Conservation (phyloP, 225 moss, liverwort and hornwort species). For the Polytrichum commune region DNA sequence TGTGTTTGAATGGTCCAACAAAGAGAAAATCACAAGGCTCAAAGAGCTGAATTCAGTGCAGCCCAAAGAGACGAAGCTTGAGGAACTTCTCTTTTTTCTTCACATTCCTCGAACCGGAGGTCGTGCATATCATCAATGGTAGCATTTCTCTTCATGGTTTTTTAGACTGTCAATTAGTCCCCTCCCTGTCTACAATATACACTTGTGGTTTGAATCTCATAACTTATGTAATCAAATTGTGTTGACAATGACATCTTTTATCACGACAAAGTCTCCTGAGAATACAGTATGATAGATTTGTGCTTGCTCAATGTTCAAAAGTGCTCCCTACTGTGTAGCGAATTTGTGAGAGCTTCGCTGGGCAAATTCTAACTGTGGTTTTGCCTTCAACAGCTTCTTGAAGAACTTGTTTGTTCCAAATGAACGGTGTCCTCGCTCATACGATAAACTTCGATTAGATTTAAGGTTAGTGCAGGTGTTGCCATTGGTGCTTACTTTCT, state of each 20-base stretch:
- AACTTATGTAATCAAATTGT: too few relatives aligned
- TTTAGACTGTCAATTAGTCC: too few relatives aligned
- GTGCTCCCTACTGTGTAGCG: neutral
- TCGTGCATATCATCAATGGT: slow-evolving; percentile 67
- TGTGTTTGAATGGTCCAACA: slow-evolving; percentile 38
- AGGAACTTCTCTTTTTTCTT: slow-evolving; percentile 53
- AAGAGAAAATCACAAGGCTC: slow-evolving; percentile 29
- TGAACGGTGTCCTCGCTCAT: slow-evolving; percentile 55
- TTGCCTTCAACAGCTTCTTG: slow-evolving; percentile 45
- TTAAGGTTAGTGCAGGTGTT: slow-evolving; percentile 50
- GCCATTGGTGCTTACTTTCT: slow-evolving; percentile 7
- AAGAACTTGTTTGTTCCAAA: slow-evolving; percentile 47
- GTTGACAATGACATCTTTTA: too few relatives aligned
- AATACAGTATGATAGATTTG: too few relatives aligned
- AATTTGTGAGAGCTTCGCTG: neutral
- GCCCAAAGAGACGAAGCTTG: slow-evolving; percentile 12
- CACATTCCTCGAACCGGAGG: slow-evolving; percentile 72
- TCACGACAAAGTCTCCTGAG: too few relatives aligned
- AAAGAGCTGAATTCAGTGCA: slow-evolving; percentile 19
- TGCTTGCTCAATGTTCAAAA: too few relatives aligned
- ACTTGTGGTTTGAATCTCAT: too few relatives aligned
- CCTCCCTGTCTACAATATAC: too few relatives aligned
- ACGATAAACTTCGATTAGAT: slow-evolving; percentile 61
- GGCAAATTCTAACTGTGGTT: neutral
- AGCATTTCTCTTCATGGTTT: neutral